A percentile compares a stretch with the other conserved stretches of the same genome.
Evolutionary conservation across 495 filamentous ascomycete species (phyloP).

Genomic region (Neurospora sublineolata): DNA sequence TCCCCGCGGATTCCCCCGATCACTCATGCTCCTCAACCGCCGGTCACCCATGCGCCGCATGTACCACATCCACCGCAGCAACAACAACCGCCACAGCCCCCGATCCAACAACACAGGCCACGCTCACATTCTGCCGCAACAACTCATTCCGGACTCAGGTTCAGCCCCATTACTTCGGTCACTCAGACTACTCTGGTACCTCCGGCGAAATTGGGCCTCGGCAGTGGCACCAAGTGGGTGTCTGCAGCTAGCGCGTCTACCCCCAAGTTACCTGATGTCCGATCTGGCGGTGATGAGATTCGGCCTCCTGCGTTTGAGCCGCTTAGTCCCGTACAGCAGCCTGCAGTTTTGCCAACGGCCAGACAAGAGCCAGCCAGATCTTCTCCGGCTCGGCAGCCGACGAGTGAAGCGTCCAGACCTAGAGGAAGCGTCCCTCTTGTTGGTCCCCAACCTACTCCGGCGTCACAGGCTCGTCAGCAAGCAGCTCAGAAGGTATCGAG

Average conservation of each 20-base stretch:
- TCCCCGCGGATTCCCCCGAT: neutral
- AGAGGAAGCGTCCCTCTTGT: neutral
- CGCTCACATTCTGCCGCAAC: neutral
- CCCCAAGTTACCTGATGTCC: slow-evolving; percentile 18
- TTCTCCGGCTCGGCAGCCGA: neutral
- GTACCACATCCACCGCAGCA: slow-evolving; percentile 1
- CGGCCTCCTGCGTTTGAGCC: slow-evolving; percentile 35
- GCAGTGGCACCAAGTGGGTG: slow-evolving; percentile 39
- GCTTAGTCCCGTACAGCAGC: slow-evolving; percentile 28
- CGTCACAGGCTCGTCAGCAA: slow-evolving; percentile 11
- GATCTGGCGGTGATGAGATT: slow-evolving; percentile 18
- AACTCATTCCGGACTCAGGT: slow-evolving; percentile 1
- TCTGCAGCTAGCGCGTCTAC: slow-evolving; percentile 35
- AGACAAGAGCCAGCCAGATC: neutral
- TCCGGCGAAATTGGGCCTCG: slow-evolving; percentile 11
- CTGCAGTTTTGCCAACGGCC: neutral
- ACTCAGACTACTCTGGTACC: slow-evolving; percentile 9
- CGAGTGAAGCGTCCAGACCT: neutral
- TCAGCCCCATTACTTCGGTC: slow-evolving; percentile 7
- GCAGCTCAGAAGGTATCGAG: slow-evolving; percentile 10
- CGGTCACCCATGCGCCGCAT: neutral
- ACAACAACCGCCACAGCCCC: neutral
- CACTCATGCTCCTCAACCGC: neutral
- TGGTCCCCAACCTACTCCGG: slow-evolving; percentile 13
- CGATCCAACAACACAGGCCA: slow-evolving; percentile 8